Conservation (phyloP, 2,329 filamentous ascomycete genomes). For the Penicillium verrucosum region DNA sequence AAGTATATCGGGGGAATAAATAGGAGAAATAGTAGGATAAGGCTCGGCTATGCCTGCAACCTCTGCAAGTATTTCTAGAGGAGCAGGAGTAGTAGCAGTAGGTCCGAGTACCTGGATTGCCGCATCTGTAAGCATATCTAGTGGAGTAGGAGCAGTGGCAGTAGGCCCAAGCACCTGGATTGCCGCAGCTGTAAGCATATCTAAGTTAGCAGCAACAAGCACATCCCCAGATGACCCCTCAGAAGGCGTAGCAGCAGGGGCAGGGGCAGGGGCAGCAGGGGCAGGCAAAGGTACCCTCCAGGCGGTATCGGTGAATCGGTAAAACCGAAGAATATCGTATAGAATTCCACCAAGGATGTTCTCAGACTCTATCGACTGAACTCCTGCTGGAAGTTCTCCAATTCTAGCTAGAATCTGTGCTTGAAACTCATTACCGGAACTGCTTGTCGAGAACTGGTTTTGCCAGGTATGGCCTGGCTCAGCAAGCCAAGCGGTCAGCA, state of each 20-base stretch:
- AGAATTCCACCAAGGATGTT: background rate
- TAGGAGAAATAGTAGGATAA: background rate
- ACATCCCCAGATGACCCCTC: background rate
- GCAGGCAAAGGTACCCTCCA: background rate
- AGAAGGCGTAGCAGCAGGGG: too few relatives aligned
- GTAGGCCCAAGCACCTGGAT: background rate
- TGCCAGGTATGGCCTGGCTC: background rate
- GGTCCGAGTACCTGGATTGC: background rate
- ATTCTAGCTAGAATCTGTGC: background rate
- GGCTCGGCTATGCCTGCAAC: background rate
- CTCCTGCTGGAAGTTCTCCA: background rate
- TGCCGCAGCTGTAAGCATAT: background rate
- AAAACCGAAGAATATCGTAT: background rate
- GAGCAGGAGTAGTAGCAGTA: background rate
- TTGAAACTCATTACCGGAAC: background rate
- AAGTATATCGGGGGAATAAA: background rate
- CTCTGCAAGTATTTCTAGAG: background rate
- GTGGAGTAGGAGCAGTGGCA: too few relatives aligned
- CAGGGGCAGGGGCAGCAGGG: background rate
- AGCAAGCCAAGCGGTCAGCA: background rate
- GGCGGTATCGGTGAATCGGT: background rate
- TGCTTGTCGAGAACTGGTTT: background rate
- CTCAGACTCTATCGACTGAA: background rate
- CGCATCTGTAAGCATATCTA: background rate
- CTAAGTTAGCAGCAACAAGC: background rate